Conservation (phyloP, 2,329 filamentous ascomycete species). For the Aspergillus pseudotamarii region DNA sequence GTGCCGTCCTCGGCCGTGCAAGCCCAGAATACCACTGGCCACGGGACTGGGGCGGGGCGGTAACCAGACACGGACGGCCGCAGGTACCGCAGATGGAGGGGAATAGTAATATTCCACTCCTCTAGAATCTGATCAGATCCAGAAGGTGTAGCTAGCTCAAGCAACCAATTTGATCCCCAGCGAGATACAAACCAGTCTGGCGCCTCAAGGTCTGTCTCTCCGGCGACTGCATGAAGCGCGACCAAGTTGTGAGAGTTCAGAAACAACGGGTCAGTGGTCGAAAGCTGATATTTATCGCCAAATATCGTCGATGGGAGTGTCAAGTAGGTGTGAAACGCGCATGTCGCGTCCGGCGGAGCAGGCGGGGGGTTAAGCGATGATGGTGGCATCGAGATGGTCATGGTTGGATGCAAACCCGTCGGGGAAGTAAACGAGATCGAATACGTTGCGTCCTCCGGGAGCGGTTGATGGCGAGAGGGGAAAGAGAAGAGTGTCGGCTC, state of each 20-base stretch:
- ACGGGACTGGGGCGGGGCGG: conserved; percentile 65
- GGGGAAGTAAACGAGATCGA: conserved; percentile 67
- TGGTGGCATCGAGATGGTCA: conserved; percentile 67
- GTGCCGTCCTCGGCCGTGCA: conserved; percentile 64
- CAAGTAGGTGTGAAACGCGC: conserved; percentile 76
- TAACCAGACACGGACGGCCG: conserved; percentile 61
- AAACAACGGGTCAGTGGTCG: conserved; percentile 63
- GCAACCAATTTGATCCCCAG: conserved; percentile 79
- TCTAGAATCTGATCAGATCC: conserved; percentile 8
- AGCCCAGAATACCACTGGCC: conserved; percentile 88
- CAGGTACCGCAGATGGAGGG: conserved; percentile 84
- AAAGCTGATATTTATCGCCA: conserved; percentile 83
- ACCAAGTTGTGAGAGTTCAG: conserved; percentile 77
- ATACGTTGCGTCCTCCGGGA: conserved; percentile 57
- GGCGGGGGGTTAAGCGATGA: conserved; percentile 52
- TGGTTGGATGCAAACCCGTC: conserved; percentile 79
- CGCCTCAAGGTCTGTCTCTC: conserved; percentile 86
- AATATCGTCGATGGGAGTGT: conserved; percentile 82
- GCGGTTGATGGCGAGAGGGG: conserved; percentile 72
- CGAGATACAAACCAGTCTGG: conserved; percentile 74
- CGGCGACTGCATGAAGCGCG: conserved; percentile 67
- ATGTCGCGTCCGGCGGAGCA: conserved; percentile 55
- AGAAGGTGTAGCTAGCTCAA: conserved; percentile 68
- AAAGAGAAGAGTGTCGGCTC: conserved; percentile 82
- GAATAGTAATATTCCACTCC: conserved; percentile 57